Percentiles rank a stretch among this genome's conserved stretches.
phyloP scores from a whole-genome alignment of 495 filamentous ascomycete species.

The Trichoderma reesei region DNA sequence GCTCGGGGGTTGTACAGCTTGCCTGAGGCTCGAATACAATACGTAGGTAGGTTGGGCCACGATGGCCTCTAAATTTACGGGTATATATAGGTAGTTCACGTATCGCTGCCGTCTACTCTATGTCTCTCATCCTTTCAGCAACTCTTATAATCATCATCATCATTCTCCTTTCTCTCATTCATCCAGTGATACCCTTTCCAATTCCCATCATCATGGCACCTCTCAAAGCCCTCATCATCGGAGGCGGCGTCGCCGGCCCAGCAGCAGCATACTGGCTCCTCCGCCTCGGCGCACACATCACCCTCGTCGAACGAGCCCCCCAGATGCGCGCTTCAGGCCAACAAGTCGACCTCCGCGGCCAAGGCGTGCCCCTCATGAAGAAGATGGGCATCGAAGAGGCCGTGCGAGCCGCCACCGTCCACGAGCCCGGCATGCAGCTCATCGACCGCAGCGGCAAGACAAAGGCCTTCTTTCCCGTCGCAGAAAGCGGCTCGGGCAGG shows the following conservation, averaged over 20 bases:
- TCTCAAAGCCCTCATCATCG: constrained; percentile 21
- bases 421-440: constrained; percentile 37
- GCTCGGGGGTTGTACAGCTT: too few species aligned
- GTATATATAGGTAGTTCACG: neutral
- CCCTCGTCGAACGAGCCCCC: constrained; percentile 42
- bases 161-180: neutral
- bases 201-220: neutral
- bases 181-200: neutral
- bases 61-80: neutral
- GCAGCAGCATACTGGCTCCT: constrained; percentile 43
- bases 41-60: too few species aligned
- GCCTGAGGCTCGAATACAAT: too few species aligned
- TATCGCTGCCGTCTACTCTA: too few species aligned
- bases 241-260: constrained; percentile 32
- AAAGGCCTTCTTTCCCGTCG: constrained; percentile 32
- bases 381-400: constrained; percentile 41
- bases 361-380: constrained; percentile 38
- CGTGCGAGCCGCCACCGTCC: constrained; percentile 28
- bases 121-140: neutral
- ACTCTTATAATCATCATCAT: neutral
- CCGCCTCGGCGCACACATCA: constrained; percentile 38
- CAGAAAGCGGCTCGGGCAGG: constrained; percentile 27
- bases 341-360: constrained; percentile 42
- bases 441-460: constrained; percentile 28
- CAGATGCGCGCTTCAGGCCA: constrained; percentile 38